Conservation (phyloP, 163 green algal genomes). For the Scenedesmus sp. region DNA sequence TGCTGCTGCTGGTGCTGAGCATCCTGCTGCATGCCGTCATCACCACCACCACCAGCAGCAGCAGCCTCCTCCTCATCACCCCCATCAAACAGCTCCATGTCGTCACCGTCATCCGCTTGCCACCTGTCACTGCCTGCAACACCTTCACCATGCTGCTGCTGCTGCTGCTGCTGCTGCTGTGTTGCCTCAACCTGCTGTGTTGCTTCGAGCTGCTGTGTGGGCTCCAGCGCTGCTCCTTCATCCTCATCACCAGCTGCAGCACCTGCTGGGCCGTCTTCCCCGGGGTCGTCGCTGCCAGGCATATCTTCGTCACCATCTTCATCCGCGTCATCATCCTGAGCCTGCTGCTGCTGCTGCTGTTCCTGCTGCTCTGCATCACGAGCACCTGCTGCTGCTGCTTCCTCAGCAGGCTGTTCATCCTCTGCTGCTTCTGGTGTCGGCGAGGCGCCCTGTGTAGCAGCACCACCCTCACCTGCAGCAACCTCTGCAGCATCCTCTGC, state of each 20-base stretch:
- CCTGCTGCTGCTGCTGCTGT: conserved; percentile 2
- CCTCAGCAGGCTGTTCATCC: background rate
- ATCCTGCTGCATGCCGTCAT: conserved; percentile 2
- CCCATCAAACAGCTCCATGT: background rate
- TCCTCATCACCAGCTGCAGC: conserved; percentile 1
- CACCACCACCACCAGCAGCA: no score
- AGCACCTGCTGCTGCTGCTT: background rate
- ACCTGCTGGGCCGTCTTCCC: background rate
- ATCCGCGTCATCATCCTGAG: background rate
- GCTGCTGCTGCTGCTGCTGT: conserved; percentile 15
- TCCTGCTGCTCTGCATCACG: background rate
- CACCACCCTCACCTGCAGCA: background rate
- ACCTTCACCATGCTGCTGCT: background rate
- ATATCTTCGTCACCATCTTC: background rate
- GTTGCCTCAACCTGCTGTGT: background rate
- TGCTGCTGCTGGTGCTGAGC: background rate
- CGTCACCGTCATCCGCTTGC: no score
- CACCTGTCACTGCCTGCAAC: background rate
- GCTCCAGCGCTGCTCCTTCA: background rate
- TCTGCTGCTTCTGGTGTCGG: background rate
- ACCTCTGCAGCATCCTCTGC: background rate
- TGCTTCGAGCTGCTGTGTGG: background rate
- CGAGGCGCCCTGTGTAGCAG: background rate
- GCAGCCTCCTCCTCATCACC: no score
- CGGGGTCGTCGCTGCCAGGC: background rate